Evolutionary conservation across 2,329 filamentous ascomycete genomes (phyloP).

Genomic region (Trichoderma afroharzianum): DNA sequence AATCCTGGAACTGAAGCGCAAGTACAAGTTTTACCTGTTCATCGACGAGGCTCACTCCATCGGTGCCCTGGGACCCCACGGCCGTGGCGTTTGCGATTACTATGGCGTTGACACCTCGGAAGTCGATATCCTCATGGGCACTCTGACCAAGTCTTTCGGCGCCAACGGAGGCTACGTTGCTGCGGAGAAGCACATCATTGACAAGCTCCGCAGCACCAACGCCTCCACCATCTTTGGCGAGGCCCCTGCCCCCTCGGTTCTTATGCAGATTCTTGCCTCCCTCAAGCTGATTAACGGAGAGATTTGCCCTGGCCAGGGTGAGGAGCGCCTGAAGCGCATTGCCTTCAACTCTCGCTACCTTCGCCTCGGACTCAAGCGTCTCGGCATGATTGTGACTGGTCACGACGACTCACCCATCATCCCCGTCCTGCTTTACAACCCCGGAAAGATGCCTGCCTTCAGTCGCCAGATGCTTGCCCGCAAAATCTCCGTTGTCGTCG

Average conservation of each 20-base stretch:
- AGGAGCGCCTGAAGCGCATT: constrained; percentile 91
- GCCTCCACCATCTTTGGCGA: constrained; percentile 85
- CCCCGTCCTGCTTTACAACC: constrained; percentile 90
- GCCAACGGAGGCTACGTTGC: constrained; percentile 96
- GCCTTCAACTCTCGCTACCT: constrained; percentile 98
- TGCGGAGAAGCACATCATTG: constrained; percentile 83
- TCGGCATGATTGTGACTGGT: constrained; percentile 94
- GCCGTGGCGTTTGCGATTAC: constrained; percentile 94
- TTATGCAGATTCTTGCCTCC: constrained; percentile 85
- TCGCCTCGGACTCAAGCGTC: constrained; percentile 92
- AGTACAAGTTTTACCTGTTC: constrained; percentile 96
- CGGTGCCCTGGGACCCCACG: constrained; percentile 82
- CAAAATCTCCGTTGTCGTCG: constrained; percentile 95
- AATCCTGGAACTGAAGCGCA: constrained; percentile 79
- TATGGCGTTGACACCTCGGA: constrained; percentile 85
- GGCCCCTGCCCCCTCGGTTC: constrained; percentile 78
- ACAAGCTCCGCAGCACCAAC: constrained; percentile 83
- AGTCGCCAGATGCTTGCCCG: constrained; percentile 97
- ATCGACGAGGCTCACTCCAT: constrained; percentile 96
- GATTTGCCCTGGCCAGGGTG: constrained; percentile 82
- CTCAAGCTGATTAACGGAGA: constrained; percentile 88
- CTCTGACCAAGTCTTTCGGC: constrained; percentile 95
- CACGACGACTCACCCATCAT: constrained; percentile 98
- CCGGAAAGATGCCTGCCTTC: constrained; percentile 98
- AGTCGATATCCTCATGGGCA: constrained; percentile 96